Percentiles rank a stretch among this genome's conserved stretches.
Conservation (phyloP, 73 alveolate species). For the Symbiodinium natans region DNA sequence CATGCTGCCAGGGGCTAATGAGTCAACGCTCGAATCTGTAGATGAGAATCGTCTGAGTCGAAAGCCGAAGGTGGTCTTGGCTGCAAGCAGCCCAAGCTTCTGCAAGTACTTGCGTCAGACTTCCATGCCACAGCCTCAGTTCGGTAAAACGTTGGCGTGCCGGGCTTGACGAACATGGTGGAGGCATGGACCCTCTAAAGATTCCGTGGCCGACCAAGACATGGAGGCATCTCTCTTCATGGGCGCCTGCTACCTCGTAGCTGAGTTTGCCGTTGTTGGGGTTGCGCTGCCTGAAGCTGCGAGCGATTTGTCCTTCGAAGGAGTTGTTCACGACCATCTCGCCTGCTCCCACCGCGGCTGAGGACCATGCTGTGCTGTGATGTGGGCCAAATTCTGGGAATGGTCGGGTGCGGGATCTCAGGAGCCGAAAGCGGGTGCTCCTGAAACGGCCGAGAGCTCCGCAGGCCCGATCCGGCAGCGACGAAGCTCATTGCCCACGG, state of each 20-base stretch:
- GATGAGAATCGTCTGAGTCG: neutral
- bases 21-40: neutral
- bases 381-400: too few relatives aligned
- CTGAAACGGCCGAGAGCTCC: neutral
- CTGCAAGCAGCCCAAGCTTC: slow-evolving; percentile 79
- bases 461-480: neutral
- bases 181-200: neutral
- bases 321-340: neutral
- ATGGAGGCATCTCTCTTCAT: neutral
- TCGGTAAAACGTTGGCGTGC: too few relatives aligned
- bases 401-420: too few relatives aligned
- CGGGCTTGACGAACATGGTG: too few relatives aligned
- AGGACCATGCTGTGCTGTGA: too few relatives aligned
- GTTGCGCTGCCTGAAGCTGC: too few relatives aligned
- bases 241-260: neutral
- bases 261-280: too few relatives aligned
- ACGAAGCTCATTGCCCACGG: neutral
- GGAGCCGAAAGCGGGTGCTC: neutral
- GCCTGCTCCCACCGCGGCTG: neutral
- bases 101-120: slow-evolving; percentile 68
- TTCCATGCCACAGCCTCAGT: neutral
- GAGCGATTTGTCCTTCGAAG: too few relatives aligned
- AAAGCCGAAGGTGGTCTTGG: slow-evolving; percentile 46
- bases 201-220: neutral
- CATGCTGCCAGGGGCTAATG: slow-evolving; percentile 30